Evolutionary conservation across 352 stramenopile genomes (phyloP).

Genomic region (Globisporangium alternatum): DNA sequence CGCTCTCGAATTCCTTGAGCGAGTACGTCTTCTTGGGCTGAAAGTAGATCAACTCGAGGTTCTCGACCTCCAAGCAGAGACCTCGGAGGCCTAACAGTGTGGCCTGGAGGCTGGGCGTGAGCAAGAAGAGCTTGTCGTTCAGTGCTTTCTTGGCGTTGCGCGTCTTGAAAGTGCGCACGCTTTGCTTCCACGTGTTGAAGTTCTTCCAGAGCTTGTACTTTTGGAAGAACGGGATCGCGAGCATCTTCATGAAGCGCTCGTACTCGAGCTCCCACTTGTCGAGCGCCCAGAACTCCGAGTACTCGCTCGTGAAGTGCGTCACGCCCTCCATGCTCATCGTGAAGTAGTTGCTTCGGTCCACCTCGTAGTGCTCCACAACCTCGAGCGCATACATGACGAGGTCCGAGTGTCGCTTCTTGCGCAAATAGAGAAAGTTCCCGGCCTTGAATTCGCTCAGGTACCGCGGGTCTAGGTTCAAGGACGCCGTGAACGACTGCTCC

Average conservation of each 20-base stretch:
- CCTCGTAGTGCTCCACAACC: constrained; percentile 78
- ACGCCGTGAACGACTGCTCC: constrained; percentile 67
- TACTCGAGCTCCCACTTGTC: constrained; percentile 94
- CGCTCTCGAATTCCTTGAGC: constrained; percentile 74
- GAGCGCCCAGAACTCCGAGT: constrained; percentile 91
- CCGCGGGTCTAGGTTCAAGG: constrained; percentile 65
- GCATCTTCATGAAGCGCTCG: constrained; percentile 87
- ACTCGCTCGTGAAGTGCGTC: constrained; percentile 88
- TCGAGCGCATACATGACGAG: constrained; percentile 83
- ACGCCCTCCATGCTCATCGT: constrained; percentile 91
- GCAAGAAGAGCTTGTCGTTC: constrained; percentile 84
- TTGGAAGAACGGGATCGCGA: constrained; percentile 90
- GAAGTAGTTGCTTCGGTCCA: constrained; percentile 89
- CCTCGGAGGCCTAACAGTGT: constrained; percentile 76
- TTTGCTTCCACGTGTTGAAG: constrained; percentile 92
- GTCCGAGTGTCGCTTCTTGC: constrained; percentile 59
- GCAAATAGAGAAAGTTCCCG: constrained; percentile 82
- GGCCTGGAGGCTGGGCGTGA: constrained; percentile 79
- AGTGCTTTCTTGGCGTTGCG: constrained; percentile 78
- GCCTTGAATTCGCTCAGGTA: constrained; percentile 75
- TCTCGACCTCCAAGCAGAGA: constrained; percentile 71
- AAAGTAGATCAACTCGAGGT: constrained; percentile 68
- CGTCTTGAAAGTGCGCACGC: constrained; percentile 86
- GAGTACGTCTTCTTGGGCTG: constrained; percentile 71
- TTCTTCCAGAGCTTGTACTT: constrained; percentile 94